These are phyloP conservation scores for Angomonas desouzai DNA, from an alignment of 208 protist genomes.

Conservation along the genomic window DNA sequence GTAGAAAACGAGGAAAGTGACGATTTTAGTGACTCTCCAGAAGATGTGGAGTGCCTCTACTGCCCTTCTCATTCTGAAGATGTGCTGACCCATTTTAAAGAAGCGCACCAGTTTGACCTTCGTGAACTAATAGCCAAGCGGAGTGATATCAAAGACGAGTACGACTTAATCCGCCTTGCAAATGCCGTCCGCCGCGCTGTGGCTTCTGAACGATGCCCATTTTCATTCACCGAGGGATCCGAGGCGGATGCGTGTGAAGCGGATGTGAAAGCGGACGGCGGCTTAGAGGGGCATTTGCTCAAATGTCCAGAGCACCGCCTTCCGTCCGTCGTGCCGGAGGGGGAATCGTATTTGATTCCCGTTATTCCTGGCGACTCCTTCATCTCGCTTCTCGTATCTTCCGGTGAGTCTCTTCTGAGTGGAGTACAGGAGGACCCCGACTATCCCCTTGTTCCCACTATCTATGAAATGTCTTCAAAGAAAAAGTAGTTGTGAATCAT, in stretches of 20 bases:
- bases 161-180: constrained; percentile 77
- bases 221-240: constrained; percentile 20
- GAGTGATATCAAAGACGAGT: constrained; percentile 49
- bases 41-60: constrained; percentile 55
- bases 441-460: constrained; percentile 78
- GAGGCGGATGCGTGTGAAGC: background rate
- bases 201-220: constrained; percentile 22
- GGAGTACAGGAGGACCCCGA: constrained; percentile 50
- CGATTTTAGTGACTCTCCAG: constrained; percentile 51
- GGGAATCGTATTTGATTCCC: constrained; percentile 53
- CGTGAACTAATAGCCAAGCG: constrained; percentile 26
- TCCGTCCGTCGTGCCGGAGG: constrained; percentile 29
- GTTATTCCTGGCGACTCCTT: constrained; percentile 62
- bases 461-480: constrained; percentile 23
- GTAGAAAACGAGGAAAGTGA: constrained; percentile 40
- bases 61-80: constrained; percentile 39
- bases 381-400: constrained; percentile 62
- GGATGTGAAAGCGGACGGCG: constrained; percentile 3
- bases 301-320: constrained; percentile 37
- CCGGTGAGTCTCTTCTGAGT: constrained; percentile 38
- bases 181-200: constrained; percentile 48
- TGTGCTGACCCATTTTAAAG: constrained; percentile 49
- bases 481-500: background rate
- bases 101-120: constrained; percentile 56
- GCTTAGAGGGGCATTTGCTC: constrained; percentile 44